Conservation (phyloP, 177 flowering plant genomes). For the Telopea speciosissima region DNA sequence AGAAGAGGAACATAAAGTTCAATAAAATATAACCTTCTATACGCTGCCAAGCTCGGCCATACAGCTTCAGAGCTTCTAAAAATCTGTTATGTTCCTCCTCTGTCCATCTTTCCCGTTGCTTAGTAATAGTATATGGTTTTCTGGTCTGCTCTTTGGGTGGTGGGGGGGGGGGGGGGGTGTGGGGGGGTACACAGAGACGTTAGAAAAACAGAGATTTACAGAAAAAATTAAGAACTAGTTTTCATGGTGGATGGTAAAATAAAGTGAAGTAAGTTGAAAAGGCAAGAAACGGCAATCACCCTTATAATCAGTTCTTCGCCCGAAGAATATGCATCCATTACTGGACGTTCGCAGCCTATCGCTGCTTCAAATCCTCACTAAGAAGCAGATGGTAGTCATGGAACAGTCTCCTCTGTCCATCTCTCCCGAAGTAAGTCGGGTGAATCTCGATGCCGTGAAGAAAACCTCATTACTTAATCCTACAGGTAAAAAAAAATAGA, state of each 20-base stretch:
- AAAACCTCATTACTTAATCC: constrained; percentile 19
- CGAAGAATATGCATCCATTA: constrained; percentile 47
- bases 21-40: constrained; percentile 65
- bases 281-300: constrained; percentile 25
- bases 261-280: neutral
- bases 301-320: constrained; percentile 52
- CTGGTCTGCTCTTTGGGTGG: constrained; percentile 45
- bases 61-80: constrained; percentile 84
- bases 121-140: constrained; percentile 91
- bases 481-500: constrained; percentile 30
- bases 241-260: neutral
- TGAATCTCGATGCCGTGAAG: constrained; percentile 14
- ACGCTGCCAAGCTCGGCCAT: constrained; percentile 98
- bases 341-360: constrained; percentile 19
- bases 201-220: neutral
- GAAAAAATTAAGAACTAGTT: neutral
- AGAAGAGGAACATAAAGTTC: neutral
- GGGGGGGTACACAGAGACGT: neutral
- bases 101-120: constrained; percentile 97
- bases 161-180: no score
- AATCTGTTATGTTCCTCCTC: constrained; percentile 94
- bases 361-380: constrained; percentile 39
- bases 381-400: constrained; percentile 9
- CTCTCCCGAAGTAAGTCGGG: constrained; percentile 13
- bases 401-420: constrained; percentile 23